Conservation (phyloP, 192 early-diverging fungal genomes). For the Chytriomyces hyalinus region DNA sequence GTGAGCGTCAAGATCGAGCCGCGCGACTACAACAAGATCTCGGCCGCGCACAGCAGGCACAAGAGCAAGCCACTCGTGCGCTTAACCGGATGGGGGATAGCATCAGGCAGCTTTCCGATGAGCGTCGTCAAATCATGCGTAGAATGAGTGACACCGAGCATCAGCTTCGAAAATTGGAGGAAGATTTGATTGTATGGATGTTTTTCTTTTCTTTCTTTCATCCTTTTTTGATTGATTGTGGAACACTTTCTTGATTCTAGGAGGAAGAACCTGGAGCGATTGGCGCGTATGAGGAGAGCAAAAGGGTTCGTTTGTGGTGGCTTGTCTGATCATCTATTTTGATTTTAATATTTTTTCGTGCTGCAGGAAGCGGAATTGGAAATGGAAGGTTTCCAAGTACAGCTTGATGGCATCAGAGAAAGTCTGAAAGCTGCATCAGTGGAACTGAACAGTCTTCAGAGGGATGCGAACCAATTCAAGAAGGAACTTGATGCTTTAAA, state of each 20-base stretch:
- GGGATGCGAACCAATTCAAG: constrained; percentile 31
- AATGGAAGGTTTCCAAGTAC: constrained; percentile 8
- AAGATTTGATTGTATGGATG: constrained; percentile 32
- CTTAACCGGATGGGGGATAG: neutral
- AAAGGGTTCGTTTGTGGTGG: constrained; percentile 9
- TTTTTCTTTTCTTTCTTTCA: no score
- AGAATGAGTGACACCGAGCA: neutral
- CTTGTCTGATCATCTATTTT: neutral
- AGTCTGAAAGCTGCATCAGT: neutral
- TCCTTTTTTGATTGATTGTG: neutral
- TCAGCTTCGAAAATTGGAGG: constrained; percentile 25
- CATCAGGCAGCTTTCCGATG: neutral
- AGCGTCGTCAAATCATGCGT: neutral
- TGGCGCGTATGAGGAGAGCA: constrained; percentile 21
- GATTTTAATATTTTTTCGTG: constrained; percentile 2
- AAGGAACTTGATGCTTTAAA: constrained; percentile 32
- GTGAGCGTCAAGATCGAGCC: constrained; percentile 2
- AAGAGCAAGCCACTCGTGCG: neutral
- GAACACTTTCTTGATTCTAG: neutral
- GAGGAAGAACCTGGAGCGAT: constrained; percentile 36
- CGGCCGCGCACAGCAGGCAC: neutral
- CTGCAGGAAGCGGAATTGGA: constrained; percentile 35
- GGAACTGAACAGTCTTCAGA: neutral
- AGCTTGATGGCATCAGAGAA: constrained; percentile 5
- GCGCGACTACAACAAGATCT: constrained; percentile 9